These are phyloP conservation scores for Piper longum DNA, from an alignment of 164 flowering plant genomes.

Conservation along the genomic window DNA sequence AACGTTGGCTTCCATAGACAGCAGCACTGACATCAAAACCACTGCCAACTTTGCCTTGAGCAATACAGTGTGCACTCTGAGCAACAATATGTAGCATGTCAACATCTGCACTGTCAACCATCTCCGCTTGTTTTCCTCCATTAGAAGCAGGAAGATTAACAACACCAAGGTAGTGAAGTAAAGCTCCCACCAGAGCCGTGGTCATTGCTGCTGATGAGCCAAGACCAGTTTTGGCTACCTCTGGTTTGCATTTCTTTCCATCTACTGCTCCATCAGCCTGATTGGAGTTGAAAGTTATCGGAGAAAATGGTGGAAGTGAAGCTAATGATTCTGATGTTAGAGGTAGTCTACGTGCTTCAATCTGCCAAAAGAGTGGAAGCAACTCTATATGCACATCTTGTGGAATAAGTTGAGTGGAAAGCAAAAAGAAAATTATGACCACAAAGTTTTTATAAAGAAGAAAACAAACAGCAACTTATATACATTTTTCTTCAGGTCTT, in stretches of 20 bases:
- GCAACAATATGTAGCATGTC: slow-evolving; percentile 82
- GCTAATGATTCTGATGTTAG: slow-evolving; percentile 74
- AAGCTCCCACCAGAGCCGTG: slow-evolving; percentile 85
- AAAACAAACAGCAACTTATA: background rate
- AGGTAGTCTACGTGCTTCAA: slow-evolving; percentile 85
- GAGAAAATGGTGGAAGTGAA: slow-evolving; percentile 69
- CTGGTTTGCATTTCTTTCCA: slow-evolving; percentile 60
- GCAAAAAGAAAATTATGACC: background rate
- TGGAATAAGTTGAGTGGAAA: background rate
- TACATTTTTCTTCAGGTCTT: background rate
- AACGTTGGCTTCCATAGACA: slow-evolving; percentile 96
- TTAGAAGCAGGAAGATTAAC: slow-evolving; percentile 39
- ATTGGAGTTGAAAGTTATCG: slow-evolving; percentile 74
- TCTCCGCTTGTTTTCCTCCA: slow-evolving; percentile 16
- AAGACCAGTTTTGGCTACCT: slow-evolving; percentile 97
- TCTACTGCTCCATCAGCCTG: slow-evolving; percentile 24
- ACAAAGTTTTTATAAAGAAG: background rate
- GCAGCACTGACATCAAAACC: slow-evolving; percentile 99
- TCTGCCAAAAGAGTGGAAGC: slow-evolving; percentile 23
- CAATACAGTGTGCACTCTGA: slow-evolving; percentile 91
- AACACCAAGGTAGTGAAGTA: slow-evolving; percentile 85
- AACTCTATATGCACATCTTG: background rate
- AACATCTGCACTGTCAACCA: slow-evolving; percentile 25
- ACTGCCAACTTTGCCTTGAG: slow-evolving; percentile 99
- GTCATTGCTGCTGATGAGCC: slow-evolving; percentile 99